Conservation (phyloP, 108 stramenopile species). For the Nitzschia putrida region DNA sequence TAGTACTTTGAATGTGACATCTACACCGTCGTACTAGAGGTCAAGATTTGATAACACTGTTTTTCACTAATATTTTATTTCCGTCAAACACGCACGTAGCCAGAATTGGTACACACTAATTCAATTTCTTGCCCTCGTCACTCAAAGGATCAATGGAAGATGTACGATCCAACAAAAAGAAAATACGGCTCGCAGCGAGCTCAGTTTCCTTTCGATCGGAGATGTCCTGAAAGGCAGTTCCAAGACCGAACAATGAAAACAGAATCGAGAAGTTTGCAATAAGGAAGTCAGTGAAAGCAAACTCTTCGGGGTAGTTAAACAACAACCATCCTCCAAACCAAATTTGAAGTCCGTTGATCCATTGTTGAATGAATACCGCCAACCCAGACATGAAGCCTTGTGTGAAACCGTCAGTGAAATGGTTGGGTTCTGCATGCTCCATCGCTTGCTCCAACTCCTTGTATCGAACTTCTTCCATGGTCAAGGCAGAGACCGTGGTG, state of each 20-base stretch:
- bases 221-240: constrained; percentile 41
- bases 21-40: too few species aligned
- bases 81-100: too few species aligned
- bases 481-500: constrained; percentile 70
- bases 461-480: constrained; percentile 57
- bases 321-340: constrained; percentile 71
- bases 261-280: constrained; percentile 64
- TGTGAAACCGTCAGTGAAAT: constrained; percentile 25
- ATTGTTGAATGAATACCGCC: constrained; percentile 22
- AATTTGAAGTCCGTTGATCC: constrained; percentile 45
- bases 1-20: too few species aligned
- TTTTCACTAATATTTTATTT: too few species aligned
- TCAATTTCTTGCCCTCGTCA: too few species aligned
- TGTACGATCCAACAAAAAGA: constrained; percentile 43
- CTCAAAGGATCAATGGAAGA: constrained; percentile 52
- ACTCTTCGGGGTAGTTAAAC: constrained; percentile 33
- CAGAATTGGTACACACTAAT: too few species aligned
- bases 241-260: constrained; percentile 60
- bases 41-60: too few species aligned
- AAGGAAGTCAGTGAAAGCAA: constrained; percentile 50
- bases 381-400: constrained; percentile 19
- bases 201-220: constrained; percentile 55
- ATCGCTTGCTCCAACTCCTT: constrained; percentile 60
- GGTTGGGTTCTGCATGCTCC: constrained; percentile 34
- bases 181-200: constrained; percentile 49